phyloP scores from a whole-genome alignment of 1,284 basidiomycete species.

The Tilletia indica region DNA sequence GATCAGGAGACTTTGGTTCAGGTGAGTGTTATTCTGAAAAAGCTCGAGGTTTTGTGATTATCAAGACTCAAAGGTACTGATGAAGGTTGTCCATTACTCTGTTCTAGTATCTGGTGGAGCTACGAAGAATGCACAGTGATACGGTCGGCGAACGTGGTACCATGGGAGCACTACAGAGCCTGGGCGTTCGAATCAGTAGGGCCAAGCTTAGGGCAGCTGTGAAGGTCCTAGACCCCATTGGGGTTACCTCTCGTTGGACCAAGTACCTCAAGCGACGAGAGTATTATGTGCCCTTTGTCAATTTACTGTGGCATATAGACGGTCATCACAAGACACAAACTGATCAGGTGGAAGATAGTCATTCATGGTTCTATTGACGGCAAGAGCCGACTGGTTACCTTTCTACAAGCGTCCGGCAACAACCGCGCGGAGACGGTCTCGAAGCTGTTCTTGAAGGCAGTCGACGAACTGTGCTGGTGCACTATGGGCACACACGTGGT shows the following conservation, averaged over 20 bases:
- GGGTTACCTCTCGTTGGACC: neutral
- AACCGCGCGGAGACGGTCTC: constrained; percentile 59
- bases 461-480: too few species aligned
- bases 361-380: constrained; percentile 62
- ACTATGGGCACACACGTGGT: too few species aligned
- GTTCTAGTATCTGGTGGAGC: too few species aligned
- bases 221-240: neutral
- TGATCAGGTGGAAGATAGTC: constrained; percentile 61
- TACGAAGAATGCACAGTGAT: neutral
- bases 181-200: neutral
- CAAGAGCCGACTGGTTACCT: constrained; percentile 57
- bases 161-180: neutral
- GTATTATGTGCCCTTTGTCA: constrained; percentile 6
- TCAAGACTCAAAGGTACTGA: too few species aligned
- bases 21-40: neutral
- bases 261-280: neutral
- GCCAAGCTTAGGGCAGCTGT: neutral
- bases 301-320: constrained; percentile 1
- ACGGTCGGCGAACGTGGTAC: neutral
- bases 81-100: too few species aligned
- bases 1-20: too few species aligned
- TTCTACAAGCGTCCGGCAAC: constrained; percentile 53
- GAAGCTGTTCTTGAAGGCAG: constrained; percentile 54
- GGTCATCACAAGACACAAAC: constrained; percentile 13
- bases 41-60: neutral